A percentile compares a stretch with the other conserved stretches of the same genome.
Conservation (phyloP, 1,284 basidiomycete genomes). For the Phellinidium pouzarii region DNA sequence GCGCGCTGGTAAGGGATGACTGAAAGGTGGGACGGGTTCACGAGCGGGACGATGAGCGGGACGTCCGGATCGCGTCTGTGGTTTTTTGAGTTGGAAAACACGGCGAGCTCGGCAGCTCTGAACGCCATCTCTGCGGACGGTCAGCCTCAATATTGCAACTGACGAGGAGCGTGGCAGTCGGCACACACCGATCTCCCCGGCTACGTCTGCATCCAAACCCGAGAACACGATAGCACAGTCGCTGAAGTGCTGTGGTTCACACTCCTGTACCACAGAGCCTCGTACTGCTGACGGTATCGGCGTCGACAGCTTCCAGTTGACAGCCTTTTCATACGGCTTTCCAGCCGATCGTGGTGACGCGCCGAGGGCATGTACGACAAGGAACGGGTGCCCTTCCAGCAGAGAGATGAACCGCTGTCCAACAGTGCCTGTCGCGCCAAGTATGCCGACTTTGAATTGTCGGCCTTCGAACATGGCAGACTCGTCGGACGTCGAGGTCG, state of each 20-base stretch:
- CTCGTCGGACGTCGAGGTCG: not conserved
- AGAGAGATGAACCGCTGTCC: constrained; percentile 94
- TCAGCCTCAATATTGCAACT: not conserved
- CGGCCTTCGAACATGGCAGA: constrained; percentile 19
- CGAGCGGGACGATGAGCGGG: constrained; percentile 96
- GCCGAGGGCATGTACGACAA: constrained; percentile 81
- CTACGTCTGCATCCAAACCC: constrained; percentile 90
- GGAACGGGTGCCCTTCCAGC: constrained; percentile 87
- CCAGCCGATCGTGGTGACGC: constrained; percentile 88
- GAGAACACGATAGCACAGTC: constrained; percentile 92
- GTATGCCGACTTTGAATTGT: constrained; percentile 79
- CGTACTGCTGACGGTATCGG: constrained; percentile 68
- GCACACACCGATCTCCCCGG: constrained; percentile 85
- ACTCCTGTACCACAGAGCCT: constrained; percentile 74
- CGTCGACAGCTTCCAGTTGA: constrained; percentile 86
- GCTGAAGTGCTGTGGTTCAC: constrained; percentile 70
- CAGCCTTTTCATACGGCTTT: constrained; percentile 73
- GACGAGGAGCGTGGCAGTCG: not conserved
- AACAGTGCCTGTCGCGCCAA: constrained; percentile 96
- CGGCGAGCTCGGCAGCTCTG: constrained; percentile 80
- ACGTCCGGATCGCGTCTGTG: constrained; percentile 90
- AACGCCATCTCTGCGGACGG: constrained; percentile 71
- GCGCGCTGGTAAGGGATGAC: constrained; percentile 82
- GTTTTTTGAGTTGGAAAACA: constrained; percentile 99
- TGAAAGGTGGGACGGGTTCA: constrained; percentile 84